A percentile compares a stretch with the other conserved stretches of the same genome.
Conservation (phyloP, 2,329 filamentous ascomycete species). For the Thermochaetoides dissita region DNA sequence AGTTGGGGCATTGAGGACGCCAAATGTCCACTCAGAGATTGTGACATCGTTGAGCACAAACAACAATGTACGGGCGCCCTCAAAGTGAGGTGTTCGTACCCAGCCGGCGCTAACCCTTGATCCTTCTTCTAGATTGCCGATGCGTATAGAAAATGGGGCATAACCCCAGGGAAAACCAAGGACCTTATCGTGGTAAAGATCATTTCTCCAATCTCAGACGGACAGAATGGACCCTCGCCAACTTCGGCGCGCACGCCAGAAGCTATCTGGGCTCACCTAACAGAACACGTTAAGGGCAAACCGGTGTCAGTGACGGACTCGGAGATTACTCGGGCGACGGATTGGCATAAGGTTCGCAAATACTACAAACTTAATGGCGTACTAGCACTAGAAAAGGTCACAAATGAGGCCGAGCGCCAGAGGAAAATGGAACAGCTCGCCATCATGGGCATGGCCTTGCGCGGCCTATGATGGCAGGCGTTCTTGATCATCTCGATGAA, state of each 20-base stretch:
- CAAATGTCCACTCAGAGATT: constrained; percentile 80
- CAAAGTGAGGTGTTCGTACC: not conserved
- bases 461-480: constrained; percentile 33
- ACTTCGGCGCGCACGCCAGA: constrained; percentile 28
- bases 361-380: constrained; percentile 68
- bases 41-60: constrained; percentile 68
- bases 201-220: constrained; percentile 25
- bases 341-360: constrained; percentile 61
- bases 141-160: constrained; percentile 77
- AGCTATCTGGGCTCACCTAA: constrained; percentile 45
- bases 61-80: constrained; percentile 51
- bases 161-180: constrained; percentile 50
- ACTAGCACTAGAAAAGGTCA: constrained; percentile 33
- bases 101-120: too few relatives aligned
- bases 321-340: constrained; percentile 43
- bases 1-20: constrained; percentile 53
- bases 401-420: constrained; percentile 28
- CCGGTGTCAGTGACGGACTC: constrained; percentile 47
- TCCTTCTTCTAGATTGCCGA: constrained; percentile 58
- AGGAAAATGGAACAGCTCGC: constrained; percentile 54
- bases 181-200: constrained; percentile 74
- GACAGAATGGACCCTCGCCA: constrained; percentile 5
- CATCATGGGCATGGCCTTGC: constrained; percentile 64
- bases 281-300: constrained; percentile 45
- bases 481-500: too few relatives aligned